Base-by-base conservation (phyloP, 202 grass and related monocot genomes). In the Cymbopogon flexuosus region DNA sequence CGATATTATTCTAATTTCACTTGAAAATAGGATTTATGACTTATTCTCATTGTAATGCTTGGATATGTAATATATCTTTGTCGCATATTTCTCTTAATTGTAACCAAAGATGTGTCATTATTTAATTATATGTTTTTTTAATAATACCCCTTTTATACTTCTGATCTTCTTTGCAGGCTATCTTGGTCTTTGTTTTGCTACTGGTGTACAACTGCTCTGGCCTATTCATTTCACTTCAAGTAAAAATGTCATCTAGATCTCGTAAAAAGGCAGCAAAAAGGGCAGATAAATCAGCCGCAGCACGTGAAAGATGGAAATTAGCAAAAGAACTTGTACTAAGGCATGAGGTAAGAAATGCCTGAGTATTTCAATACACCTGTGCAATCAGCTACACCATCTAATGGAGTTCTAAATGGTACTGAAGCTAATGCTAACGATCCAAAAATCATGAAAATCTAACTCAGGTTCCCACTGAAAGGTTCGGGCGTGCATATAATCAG, bases 141-240 rank as follows among this genome's bases (percentile, higher is more conserved):
- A 2, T 47, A 15, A 67, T 76, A 67, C 8, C 15, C 12, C 1
- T 51, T 39, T 73, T 78, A 1, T 59, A 41, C 21, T 30, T 23
- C 9, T 61, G 3, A 33, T 83, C 7, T 75, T 88, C 82, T 62
- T 60, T 90, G 52, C 62, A 96, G 93, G 70, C 76, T 86, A n/a
- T 73, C 35, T 82, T 96, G 77, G 82, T 39, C 66, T 29, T 88
- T 42, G 3, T 86, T 65, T 82, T 92, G 19, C 78, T 92, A 36
- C 30, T 96, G 66, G 86, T 96, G 65, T 92, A 90, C 76, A 96
- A 96, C 43, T 90, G 84, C 76, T 96, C 85, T 61, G 90, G 77
- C 71, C 82, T 84, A 84, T 79, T 96, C 64, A 86, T 92, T 75
- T 62, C 72, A 29, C 57, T 86, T 82, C 85, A 80, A 67, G 79